Conservation (phyloP, 257 asterid species). For the Nicotiana tabacum region DNA sequence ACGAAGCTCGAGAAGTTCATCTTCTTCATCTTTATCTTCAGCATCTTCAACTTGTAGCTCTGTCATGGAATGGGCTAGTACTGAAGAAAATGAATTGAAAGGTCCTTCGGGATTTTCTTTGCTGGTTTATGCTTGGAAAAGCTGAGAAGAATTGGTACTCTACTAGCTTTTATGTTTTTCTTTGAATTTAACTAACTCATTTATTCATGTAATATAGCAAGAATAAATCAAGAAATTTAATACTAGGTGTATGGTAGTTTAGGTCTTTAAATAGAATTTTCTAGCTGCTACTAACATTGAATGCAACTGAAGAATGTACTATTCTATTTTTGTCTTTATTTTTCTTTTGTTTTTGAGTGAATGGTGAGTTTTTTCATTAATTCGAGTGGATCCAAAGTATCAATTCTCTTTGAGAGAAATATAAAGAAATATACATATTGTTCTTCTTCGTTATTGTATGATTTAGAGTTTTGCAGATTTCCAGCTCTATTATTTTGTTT, state of each 20-base stretch:
- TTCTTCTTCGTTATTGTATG: background rate
- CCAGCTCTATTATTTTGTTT: background rate
- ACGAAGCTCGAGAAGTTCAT: conserved; percentile 31
- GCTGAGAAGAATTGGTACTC: background rate
- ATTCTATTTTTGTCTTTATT: background rate
- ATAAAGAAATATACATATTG: background rate
- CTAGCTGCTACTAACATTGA: conserved; percentile 1
- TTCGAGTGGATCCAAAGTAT: background rate
- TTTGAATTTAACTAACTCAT: background rate
- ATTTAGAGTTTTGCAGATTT: background rate
- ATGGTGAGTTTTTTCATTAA: background rate
- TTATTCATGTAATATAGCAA: background rate
- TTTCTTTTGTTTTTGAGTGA: conserved; percentile 3
- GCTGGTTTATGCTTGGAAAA: conserved; percentile 61
- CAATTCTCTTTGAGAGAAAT: background rate
- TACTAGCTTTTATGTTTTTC: background rate
- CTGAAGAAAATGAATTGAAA: conserved; percentile 50
- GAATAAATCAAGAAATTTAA: background rate
- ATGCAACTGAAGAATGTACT: conserved; percentile 1
- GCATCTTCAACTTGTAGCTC: conserved; percentile 50
- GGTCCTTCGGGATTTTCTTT: conserved; percentile 47
- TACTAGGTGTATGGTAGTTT: background rate
- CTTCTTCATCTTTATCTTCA: conserved; percentile 46
- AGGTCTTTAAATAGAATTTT: background rate
- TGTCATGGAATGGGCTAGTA: conserved; percentile 64